Evolutionary conservation across 2,329 filamentous ascomycete genomes (phyloP), one percentile per base, ranked within the genome.

Genomic region (Clarireedia hainanense): DNA sequence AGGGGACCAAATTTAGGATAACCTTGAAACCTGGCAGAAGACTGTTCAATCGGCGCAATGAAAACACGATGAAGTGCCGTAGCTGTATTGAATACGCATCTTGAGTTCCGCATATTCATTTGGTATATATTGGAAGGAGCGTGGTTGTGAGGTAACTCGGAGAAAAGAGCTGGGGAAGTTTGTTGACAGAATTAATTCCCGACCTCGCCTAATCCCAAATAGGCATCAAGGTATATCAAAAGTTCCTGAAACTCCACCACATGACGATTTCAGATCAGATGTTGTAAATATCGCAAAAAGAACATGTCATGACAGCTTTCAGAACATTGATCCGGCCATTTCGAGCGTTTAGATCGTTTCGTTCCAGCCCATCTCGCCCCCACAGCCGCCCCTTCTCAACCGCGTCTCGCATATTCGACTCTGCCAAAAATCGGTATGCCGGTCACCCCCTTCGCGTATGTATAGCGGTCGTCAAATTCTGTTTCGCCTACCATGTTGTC

Each of bases 401-500:
- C 39, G 55, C 43, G 37, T 49, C 43, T 39, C 49, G 50, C 7
- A 15, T 55, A 30, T 9, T 47, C 58, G 43, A 53, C 26, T 56
- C 24, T 20, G n/a, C 55, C 24, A 50, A 47, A 10, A 46, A 45
- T 7, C 59, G 48, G 23, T 61, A 65, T 56, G 55, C 55, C 10
- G 57, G 59, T 39, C 65, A 66, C 34, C 70, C 71, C 49, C 60
- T 76, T 52, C 75, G 75, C 61, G 65, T 79, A 52, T 61, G 73
- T 47, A 64, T 78, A 59, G 70, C 74, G 58, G 72, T 75, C 17
- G 62, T 76, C 59, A 76, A 81, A 63, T 72, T 73, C 55, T 65
- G 78, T 40, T 72, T 75, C 51, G 64, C 76, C 45, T 67, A 69
- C 26, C 81, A 84, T 67, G 68, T 83, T n/a, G 67, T 77, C 57